Percentiles rank a stretch among this genome's conserved stretches.
Conservation (phyloP, 2,329 filamentous ascomycete species). For the Alternaria incomplexa region DNA sequence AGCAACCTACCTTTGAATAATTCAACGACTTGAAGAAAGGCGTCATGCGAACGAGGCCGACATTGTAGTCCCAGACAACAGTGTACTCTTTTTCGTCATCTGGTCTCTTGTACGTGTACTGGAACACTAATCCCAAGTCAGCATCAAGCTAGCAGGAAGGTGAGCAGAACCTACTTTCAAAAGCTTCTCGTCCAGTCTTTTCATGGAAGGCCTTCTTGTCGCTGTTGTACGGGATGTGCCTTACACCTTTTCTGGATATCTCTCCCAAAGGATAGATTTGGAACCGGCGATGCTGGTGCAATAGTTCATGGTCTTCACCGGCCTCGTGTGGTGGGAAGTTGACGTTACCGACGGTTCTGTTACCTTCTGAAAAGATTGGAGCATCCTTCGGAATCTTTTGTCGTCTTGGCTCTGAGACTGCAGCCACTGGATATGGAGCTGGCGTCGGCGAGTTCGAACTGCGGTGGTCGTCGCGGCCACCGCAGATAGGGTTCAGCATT, state of each 20-base stretch:
- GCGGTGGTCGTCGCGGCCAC: conserved; percentile 21
- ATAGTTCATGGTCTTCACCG: conserved; percentile 59
- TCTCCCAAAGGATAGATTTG: conserved; percentile 69
- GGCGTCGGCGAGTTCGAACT: conserved; percentile 20
- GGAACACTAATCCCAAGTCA: conserved; percentile 67
- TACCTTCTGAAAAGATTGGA: conserved; percentile 65
- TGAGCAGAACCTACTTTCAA: conserved; percentile 71
- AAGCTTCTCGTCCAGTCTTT: conserved; percentile 85
- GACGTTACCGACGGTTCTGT: conserved; percentile 67
- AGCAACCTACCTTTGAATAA: conserved; percentile 76
- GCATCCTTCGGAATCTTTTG: conserved; percentile 71
- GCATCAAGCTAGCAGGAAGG: neutral
- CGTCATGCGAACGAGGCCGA: conserved; percentile 91
- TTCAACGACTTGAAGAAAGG: conserved; percentile 91
- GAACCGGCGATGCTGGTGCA: conserved; percentile 66
- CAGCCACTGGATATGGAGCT: conserved; percentile 7
- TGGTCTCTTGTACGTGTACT: conserved; percentile 80
- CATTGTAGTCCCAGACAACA: conserved; percentile 97
- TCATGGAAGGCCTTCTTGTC: conserved; percentile 88
- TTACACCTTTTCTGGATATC: conserved; percentile 55
- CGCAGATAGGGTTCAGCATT: conserved; percentile 48
- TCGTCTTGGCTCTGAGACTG: conserved; percentile 31
- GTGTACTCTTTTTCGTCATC: conserved; percentile 68
- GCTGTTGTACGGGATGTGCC: conserved; percentile 91
- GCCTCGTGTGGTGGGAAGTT: conserved; percentile 78